phyloP scores from a whole-genome alignment of 2,329 filamentous ascomycete genomes.

The Microdochium nivale region DNA sequence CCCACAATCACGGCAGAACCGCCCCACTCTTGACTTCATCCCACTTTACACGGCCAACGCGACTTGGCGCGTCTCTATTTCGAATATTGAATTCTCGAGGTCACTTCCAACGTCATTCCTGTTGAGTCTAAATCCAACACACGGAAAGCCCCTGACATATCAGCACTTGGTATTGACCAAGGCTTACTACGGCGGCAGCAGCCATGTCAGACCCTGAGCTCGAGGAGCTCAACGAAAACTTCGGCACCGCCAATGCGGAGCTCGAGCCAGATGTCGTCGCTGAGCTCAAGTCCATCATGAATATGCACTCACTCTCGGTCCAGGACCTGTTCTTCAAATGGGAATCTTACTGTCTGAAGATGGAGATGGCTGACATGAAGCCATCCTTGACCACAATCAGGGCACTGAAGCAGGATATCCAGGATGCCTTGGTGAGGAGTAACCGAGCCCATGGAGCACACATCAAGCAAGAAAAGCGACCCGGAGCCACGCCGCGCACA shows the following conservation, averaged over 20 bases:
- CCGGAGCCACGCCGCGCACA: constrained; percentile 54
- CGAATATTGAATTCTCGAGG: background rate
- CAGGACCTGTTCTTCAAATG: constrained; percentile 97
- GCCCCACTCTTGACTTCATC: background rate
- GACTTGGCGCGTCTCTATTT: background rate
- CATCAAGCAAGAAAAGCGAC: constrained; percentile 53
- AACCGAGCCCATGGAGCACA: constrained; percentile 55
- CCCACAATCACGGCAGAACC: background rate
- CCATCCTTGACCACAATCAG: constrained; percentile 63
- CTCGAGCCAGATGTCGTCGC: constrained; percentile 70
- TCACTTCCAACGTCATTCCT: background rate
- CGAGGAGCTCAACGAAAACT: constrained; percentile 35
- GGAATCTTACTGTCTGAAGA: constrained; percentile 95
- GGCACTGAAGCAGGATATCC: constrained; percentile 78
- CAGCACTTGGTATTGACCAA: background rate
- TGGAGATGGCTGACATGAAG: constrained; percentile 71
- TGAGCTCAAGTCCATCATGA: constrained; percentile 80
- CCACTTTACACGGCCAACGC: background rate
- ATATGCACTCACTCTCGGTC: constrained; percentile 68
- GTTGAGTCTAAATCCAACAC: background rate
- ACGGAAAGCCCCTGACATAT: background rate
- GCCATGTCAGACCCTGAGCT: constrained; percentile 29
- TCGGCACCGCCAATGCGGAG: constrained; percentile 47
- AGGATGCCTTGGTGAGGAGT: constrained; percentile 73
- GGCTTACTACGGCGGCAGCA: constrained; percentile 1